Conservation (phyloP, 352 stramenopile genomes). For the Pythium brassicae region DNA sequence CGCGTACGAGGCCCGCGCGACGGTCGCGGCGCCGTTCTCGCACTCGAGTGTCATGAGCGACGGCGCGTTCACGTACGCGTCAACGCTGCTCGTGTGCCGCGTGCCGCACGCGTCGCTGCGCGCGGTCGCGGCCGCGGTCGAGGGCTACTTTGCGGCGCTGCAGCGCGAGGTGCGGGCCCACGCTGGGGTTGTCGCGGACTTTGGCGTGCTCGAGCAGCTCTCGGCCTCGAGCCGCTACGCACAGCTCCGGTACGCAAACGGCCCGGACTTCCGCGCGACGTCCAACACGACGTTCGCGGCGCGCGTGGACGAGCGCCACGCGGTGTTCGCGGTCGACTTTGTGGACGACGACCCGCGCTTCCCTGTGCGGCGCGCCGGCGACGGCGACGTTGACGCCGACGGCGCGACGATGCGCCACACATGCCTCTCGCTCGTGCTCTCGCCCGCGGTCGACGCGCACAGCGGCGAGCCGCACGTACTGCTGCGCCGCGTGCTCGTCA, state of each 20-base stretch:
- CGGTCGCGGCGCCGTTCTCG: conserved; percentile 34
- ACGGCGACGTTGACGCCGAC: not conserved
- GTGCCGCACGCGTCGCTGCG: conserved; percentile 35
- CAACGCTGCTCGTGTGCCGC: conserved; percentile 44
- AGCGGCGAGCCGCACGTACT: conserved; percentile 36
- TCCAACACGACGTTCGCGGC: conserved; percentile 39
- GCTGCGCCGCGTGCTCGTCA: conserved; percentile 37
- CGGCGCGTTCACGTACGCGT: conserved; percentile 37
- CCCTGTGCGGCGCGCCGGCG: conserved; percentile 24
- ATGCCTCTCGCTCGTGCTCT: conserved; percentile 31
- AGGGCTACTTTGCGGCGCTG: conserved; percentile 38
- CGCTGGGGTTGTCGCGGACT: conserved; percentile 22
- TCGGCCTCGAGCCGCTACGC: conserved; percentile 26
- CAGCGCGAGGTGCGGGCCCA: conserved; percentile 26
- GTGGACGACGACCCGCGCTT: conserved; percentile 36
- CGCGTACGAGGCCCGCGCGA: conserved; percentile 24
- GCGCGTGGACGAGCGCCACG: conserved; percentile 23
- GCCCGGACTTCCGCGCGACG: conserved; percentile 23
- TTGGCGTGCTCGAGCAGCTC: conserved; percentile 28
- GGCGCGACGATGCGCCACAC: conserved; percentile 17
- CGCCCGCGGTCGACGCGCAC: conserved; percentile 20
- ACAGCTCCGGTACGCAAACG: conserved; percentile 41
- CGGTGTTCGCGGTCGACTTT: conserved; percentile 41
- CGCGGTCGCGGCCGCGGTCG: conserved; percentile 22
- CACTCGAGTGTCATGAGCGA: conserved; percentile 62